Conservation (phyloP, 129 eudicot species). For the Chrysanthemum lavandulifolium region DNA sequence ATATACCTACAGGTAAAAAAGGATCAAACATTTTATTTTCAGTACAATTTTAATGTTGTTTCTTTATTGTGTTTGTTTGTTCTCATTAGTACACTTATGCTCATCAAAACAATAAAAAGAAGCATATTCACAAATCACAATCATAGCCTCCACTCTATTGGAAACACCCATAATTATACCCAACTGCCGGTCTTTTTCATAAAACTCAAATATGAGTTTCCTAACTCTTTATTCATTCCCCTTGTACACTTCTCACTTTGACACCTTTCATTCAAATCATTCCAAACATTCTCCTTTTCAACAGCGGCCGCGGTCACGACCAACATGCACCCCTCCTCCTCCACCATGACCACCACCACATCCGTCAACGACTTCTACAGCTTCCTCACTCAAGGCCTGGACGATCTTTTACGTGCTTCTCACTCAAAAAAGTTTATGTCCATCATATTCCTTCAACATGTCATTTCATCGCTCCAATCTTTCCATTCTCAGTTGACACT, state of each 20-base stretch:
- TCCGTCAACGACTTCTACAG: conserved; percentile 67
- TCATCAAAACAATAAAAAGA: conserved; percentile 36
- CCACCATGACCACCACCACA: conserved; percentile 18
- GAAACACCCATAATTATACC: conserved; percentile 71
- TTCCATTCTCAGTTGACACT: conserved; percentile 55
- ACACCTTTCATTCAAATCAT: conserved; percentile 22
- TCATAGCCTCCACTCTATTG: conserved; percentile 71
- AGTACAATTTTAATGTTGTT: too few relatives aligned
- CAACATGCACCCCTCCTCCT: not conserved
- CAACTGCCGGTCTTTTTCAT: conserved; percentile 58
- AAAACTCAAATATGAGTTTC: conserved; percentile 42
- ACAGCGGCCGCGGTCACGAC: not conserved
- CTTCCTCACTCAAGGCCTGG: conserved; percentile 53
- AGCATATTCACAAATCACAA: conserved; percentile 77
- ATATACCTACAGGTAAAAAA: too few relatives aligned
- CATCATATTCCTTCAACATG: conserved; percentile 57
- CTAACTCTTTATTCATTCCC: conserved; percentile 12
- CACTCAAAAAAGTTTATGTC: conserved; percentile 50
- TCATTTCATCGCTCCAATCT: conserved; percentile 57
- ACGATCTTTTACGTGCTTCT: conserved; percentile 49
- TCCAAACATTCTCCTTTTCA: conserved; percentile 3
- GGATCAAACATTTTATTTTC: too few relatives aligned
- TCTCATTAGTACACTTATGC: not conserved
- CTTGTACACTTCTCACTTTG: conserved; percentile 28
- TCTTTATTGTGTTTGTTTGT: not conserved